Conservation (phyloP, 352 stramenopile genomes). For the Hyaloperonospora arabidopsidis region DNA sequence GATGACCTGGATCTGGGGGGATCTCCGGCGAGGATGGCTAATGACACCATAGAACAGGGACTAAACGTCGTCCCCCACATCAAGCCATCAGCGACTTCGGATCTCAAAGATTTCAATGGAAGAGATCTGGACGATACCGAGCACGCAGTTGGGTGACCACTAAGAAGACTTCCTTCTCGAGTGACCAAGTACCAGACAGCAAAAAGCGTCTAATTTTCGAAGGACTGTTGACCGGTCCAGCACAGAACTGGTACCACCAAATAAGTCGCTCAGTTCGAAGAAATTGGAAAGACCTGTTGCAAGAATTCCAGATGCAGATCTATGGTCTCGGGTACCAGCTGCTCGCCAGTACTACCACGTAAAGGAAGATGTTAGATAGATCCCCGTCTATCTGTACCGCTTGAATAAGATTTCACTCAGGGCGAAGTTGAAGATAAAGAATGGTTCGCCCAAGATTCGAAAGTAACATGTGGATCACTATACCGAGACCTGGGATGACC, state of each 20-base stretch:
- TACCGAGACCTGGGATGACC: no score
- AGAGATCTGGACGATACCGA: not conserved
- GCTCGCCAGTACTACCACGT: no score
- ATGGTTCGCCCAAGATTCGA: no score
- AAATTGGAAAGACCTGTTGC: no score
- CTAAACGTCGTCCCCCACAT: not conserved
- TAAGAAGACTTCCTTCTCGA: not conserved
- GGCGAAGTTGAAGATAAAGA: no score
- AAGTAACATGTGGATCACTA: no score
- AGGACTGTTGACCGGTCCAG: not conserved
- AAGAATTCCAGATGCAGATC: no score
- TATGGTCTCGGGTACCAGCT: no score
- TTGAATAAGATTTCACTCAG: no score
- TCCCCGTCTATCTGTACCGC: no score
- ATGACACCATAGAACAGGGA: not conserved
- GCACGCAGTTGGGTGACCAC: not conserved
- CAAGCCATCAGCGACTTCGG: not conserved
- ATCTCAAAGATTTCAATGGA: no score
- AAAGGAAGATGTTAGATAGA: no score
- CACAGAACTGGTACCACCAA: constrained; percentile 4
- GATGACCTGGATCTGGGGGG: not conserved
- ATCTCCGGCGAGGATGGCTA: not conserved
- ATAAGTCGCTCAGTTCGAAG: not conserved
- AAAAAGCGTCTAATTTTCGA: constrained; percentile 3
- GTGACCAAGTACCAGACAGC: not conserved